Evolutionary conservation across 2,329 filamentous ascomycete genomes (phyloP), one percentile per base, ranked within the genome.

Genomic region (Talaromyces funiculosus): DNA sequence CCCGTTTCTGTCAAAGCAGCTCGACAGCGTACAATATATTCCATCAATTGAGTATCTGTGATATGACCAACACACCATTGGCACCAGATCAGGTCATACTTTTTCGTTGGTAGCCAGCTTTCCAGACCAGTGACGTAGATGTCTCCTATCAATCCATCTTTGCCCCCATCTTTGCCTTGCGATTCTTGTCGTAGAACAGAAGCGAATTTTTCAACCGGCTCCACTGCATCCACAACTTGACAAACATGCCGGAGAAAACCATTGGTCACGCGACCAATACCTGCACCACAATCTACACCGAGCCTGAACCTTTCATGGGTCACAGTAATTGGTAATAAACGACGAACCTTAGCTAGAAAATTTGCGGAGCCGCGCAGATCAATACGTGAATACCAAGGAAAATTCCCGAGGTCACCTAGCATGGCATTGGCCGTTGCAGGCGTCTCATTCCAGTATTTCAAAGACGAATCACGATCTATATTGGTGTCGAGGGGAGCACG

Each of bases 1-100:
- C 78, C 78, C 14, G 64, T 70, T 29, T 72, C 60, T 55, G 71
- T 67, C 63, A 88, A 67, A 0, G 78, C 78, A 0, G 72, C 66
- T 54, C 80, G 82, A 71, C 90, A 90, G 24, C 84, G 80, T 60
- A 76, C 66, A 16, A 97, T 74, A 68, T 87, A 95, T 2, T 77
- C 77, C 0, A 89, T 78, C 5, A 96, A 71, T 72, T 94, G 86
- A 8, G 74, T 75, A 71, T 96, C 91, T 0, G 84, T 90, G 59
- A 96, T 77, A 72, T 96, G 88, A 31, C 90, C 89, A 7, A 92
- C 74, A 73, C 91, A 96, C 92, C 92, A 96, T 73, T 97, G 92
- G 57, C 84, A 88, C 90, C 90, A 96, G 62, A 97, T 86, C 51
- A 96, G 73, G 71, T 92, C 88, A 73, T 97, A 97, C 51, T 75